Evolutionary conservation across 352 stramenopile genomes (phyloP), one percentile per base, ranked within the genome.

Genomic region (Thraustochytrium sp.): DNA sequence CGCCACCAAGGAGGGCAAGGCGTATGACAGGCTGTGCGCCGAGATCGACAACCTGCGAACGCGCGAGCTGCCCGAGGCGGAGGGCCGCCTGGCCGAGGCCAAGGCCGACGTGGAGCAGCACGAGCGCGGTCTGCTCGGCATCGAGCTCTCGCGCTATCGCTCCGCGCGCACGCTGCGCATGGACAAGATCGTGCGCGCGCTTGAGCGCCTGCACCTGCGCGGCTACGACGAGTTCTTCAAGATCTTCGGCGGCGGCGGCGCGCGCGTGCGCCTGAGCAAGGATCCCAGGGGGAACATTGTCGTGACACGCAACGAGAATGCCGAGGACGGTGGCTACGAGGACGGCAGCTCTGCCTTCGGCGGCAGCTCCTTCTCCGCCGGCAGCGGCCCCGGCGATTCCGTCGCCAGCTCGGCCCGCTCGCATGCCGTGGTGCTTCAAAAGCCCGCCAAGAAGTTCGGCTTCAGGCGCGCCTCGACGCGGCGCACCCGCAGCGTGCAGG

Each of bases 101-200:
- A 18, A 46, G 23, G 18, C 63, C 18, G 44, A 80, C 13, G 13
- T 61, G 18, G 13, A 48, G 5, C 23, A 76, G 34, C 68, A 65
- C 37, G 68, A 80, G 68, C 68, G 68, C 53, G 68, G 68, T 8
- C 51, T 80, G 0, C 26, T 80, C 11, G 68, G 68, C 38, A 80
- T 80, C 23, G 68, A 80, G 38, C 68, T 80, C 31, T 21, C 40
- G 8, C 48, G 68, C 29, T 80, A 80, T 42, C 46, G 68, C 11
- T 23, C 68, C 42, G 23, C 68, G n/a, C 68, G 68, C 51, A 80
- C 68, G 31, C 49, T 80, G 5, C 68, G 68, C n/a, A 80, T 80
- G 68, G 68, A 80, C 23, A 29, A 72, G 31, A 61, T 80, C 51
- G 21, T 80, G 46, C 42, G 26, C 4, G n/a, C 13, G 13, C 2